Conservation (phyloP, 2,329 filamentous ascomycete genomes). For the Apiospora rasikravindrae region DNA sequence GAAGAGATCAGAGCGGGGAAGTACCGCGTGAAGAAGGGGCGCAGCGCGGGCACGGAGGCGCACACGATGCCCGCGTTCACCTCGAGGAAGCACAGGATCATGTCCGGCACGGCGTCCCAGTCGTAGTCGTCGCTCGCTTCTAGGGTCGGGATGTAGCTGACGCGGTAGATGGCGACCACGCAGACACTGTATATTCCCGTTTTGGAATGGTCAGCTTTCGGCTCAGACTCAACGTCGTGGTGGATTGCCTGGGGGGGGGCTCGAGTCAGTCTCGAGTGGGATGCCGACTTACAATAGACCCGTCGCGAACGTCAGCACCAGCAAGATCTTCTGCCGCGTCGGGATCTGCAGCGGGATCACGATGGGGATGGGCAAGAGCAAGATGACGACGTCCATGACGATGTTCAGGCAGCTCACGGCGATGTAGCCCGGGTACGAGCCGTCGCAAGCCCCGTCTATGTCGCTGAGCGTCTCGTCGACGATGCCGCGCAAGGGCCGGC, state of each 20-base stretch:
- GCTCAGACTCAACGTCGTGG: too few species aligned
- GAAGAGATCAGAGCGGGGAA: slow-evolving; percentile 21
- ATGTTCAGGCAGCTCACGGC: slow-evolving; percentile 28
- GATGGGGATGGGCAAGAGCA: slow-evolving; percentile 27
- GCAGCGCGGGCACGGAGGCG: slow-evolving; percentile 27
- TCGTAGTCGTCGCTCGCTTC: slow-evolving; percentile 30
- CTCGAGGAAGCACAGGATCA: slow-evolving; percentile 27
- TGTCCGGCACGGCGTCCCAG: slow-evolving; percentile 29
- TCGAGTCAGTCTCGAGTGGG: background rate
- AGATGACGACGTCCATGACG: slow-evolving; percentile 26
- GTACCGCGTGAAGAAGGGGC: slow-evolving; percentile 25
- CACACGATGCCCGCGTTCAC: slow-evolving; percentile 29
- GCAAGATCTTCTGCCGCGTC: slow-evolving; percentile 26
- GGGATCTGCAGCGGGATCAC: slow-evolving; percentile 28
- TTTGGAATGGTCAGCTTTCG: background rate
- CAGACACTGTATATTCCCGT: slow-evolving; percentile 22
- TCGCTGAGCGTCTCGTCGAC: slow-evolving; percentile 25
- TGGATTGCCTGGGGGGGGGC: too few species aligned
- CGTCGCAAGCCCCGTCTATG: slow-evolving; percentile 27
- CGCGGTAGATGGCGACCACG: slow-evolving; percentile 27
- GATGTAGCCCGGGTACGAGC: slow-evolving; percentile 29
- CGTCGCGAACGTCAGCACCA: slow-evolving; percentile 28
- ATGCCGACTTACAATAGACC: slow-evolving; percentile 25
- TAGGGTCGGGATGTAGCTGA: slow-evolving; percentile 27
- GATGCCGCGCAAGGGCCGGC: slow-evolving; percentile 26